Base-by-base conservation (phyloP, 2,329 filamentous ascomycete species). In the Aspergillus melleus region DNA sequence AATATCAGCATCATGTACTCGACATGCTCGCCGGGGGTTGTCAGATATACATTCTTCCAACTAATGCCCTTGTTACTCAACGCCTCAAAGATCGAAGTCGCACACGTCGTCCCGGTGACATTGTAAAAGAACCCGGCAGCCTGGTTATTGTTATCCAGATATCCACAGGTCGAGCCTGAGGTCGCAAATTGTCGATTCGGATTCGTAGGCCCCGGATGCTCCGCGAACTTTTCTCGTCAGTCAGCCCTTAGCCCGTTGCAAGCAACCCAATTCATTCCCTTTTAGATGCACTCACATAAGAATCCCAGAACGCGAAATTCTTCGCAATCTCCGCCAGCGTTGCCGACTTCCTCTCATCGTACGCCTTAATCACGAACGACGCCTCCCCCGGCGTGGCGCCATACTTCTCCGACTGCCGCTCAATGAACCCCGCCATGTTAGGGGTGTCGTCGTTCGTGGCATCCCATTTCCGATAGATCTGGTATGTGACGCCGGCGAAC, bases 151-250 rank as follows among this genome's bases (percentile, higher is more conserved):
- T 75, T 75, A 39, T 72, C 71, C 2, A 72, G 68, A 52, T 71
- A 68, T 20, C 74, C 74, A 36, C 73, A 74, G 12, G 66, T 67
- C 0, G 74, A 74, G 11, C 74, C 75, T 2, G 72, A 74, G 1
- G 75, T 78, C 9, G 74, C 72, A 52, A 75, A 77, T 57, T 77
- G 75, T 26, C 75, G 72, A 58, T 79, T 78, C 14, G 74, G 69
- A 61, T 78, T 76, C 10, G 75, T 79, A 12, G 76, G 75, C 8
- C 76, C 76, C 2, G 76, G 75, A 51, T 76, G 73, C 53, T 77
- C 73, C 20, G 73, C 71, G 61, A 72, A 70, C 68, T 72, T 20
- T 52, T 46, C 32, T 24, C 12, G 50, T 64, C 36, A 67, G 59
- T 11, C 19, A 58, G n/a, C 14, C 20, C 3, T 16, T n/a, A 44